A percentile compares a stretch with the other conserved stretches of the same genome.
Conservation (phyloP, 2,329 filamentous ascomycete species). For the Fonsecaea erecta region DNA sequence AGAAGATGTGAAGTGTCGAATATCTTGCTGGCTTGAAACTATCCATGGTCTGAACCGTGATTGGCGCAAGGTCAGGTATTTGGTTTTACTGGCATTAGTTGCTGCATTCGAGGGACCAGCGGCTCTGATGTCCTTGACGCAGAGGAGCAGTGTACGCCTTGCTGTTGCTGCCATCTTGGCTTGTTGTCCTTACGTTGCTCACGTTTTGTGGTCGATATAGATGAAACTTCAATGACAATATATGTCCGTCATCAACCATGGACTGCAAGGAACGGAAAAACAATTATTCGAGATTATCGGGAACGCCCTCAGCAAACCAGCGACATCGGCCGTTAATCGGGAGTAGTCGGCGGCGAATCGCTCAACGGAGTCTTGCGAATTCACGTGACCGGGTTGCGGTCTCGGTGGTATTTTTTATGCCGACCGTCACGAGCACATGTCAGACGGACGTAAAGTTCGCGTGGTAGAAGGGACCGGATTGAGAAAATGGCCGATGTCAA, state of each 20-base stretch:
- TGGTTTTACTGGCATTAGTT: slow-evolving; percentile 12
- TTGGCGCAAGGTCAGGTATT: slow-evolving; percentile 7
- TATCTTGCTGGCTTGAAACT: slow-evolving; percentile 13
- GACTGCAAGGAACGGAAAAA: slow-evolving; percentile 4
- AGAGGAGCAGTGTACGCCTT: slow-evolving; percentile 28
- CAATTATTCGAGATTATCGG: slow-evolving; percentile 5
- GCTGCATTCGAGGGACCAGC: neutral
- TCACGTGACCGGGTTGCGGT: slow-evolving; percentile 14
- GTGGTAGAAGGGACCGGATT: neutral
- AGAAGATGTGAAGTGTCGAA: slow-evolving; percentile 30
- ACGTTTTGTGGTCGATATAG: neutral
- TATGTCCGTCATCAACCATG: neutral
- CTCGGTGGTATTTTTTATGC: slow-evolving; percentile 28
- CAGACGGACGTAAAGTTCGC: neutral
- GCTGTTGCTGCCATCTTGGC: slow-evolving; percentile 17
- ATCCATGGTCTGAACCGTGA: slow-evolving; percentile 19
- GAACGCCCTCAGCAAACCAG: neutral
- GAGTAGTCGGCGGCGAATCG: neutral
- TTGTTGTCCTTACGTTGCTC: neutral
- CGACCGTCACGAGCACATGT: neutral
- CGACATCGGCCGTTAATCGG: slow-evolving; percentile 4
- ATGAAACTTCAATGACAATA: neutral
- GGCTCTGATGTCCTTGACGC: slow-evolving; percentile 26
- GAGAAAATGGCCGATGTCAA: slow-evolving; percentile 10
- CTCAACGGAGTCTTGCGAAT: neutral